Evolutionary conservation across 2,329 filamentous ascomycete genomes (phyloP), one percentile per base, ranked within the genome.

Genomic region (Trichoderma arundinaceum): DNA sequence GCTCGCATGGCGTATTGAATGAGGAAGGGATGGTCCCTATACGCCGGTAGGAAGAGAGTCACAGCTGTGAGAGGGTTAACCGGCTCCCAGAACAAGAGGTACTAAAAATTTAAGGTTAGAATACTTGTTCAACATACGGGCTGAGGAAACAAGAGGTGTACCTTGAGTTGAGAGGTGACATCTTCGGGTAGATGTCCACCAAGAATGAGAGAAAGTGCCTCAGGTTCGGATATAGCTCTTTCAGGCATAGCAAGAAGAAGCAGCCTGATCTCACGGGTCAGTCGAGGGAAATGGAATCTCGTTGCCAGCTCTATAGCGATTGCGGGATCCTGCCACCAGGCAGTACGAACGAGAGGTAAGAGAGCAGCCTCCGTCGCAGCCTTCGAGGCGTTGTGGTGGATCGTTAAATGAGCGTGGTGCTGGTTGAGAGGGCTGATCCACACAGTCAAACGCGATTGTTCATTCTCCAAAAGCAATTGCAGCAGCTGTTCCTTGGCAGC

Each of bases 1-100:
- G 95, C 92, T 72, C 94, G 88, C 89, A 99, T 96, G 1, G 95
- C 95, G 77, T 98, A 99, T 77, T 99, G 96, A 44, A 98, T 87
- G 61, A 99, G 85, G 78, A 94, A 96, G 0, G 96, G 92, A 73
- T 99, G 90, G 72, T 97, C 94, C 46, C 89, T 88, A 76, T 96
- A 99, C 1, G 90, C 88, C 0, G 96, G 96, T 71, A 97, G 77
- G 81, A 99, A 98, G 78, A 96, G 93, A 0, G 93, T 97, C 7
- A 96, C 90, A 0, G 96, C 94, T 9, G 94, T 95, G 68, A 97
- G 90, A 0, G 95, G 95, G 73, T 97, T 97, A 38, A 97, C 89
- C 0, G 95, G 88, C 22, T 90, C 87, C 95, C 95, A 99, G 79
- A 92, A 97, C 1, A 99, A 82, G 15, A 99, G 82, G 77, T 96